Percentiles rank a stretch among this genome's conserved stretches.
Evolutionary conservation across 164 flowering plant genomes (phyloP).

Genomic region (Umbilicus rupestris): DNA sequence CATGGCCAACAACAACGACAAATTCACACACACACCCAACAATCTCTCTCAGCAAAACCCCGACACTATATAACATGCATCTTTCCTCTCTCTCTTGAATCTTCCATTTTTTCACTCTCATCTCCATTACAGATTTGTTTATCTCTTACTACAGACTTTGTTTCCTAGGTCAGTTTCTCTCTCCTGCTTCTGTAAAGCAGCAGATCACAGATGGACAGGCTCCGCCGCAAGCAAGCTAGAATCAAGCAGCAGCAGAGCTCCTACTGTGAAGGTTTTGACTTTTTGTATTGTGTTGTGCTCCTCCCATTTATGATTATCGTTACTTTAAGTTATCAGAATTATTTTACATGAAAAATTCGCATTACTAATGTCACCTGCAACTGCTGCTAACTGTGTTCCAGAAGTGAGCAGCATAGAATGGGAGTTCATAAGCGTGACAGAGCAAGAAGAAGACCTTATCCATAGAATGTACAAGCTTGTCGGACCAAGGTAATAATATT

Average conservation of each 20-base stretch:
- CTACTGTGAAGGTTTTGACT: conserved; percentile 28
- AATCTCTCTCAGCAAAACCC: too few species aligned
- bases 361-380: background rate
- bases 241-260: conserved; percentile 9
- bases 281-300: background rate
- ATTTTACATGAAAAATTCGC: background rate
- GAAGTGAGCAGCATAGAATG: conserved; percentile 54
- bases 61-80: too few species aligned
- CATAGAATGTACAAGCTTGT: conserved; percentile 69
- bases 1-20: too few species aligned
- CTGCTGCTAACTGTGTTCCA: conserved; percentile 15
- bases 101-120: too few species aligned
- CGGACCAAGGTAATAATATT: conserved; percentile 47
- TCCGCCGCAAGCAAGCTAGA: conserved; percentile 35
- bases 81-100: too few species aligned
- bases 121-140: too few species aligned
- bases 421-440: conserved; percentile 43
- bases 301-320: background rate
- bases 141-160: too few species aligned
- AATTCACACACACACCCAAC: too few species aligned
- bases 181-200: too few species aligned
- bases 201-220: conserved; percentile 35
- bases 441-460: conserved; percentile 78
- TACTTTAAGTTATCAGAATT: background rate
- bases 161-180: too few species aligned